Evolutionary conservation across 345 rosid genomes (phyloP), one percentile per base, ranked within the genome.

Genomic region (Corchorus capsularis): DNA sequence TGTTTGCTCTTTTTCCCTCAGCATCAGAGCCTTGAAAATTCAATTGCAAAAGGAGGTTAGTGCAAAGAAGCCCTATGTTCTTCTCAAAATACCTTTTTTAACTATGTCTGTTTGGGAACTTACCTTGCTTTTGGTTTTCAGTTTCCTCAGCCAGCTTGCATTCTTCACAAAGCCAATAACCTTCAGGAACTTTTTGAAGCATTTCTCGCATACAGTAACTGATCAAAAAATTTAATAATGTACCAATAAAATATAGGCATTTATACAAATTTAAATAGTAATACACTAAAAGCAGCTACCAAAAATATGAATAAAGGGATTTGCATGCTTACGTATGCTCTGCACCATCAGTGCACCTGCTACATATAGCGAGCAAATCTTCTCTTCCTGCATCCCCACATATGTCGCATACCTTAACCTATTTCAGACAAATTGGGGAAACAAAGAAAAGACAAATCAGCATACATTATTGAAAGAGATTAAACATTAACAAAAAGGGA

Each of bases 371-470:
- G 45, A 96, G 99, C 83, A 88, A 80, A 86, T 94, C 96, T 87
- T 96, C 99, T 73, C 97, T 93, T 63, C 99, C 99, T 39, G 98
- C 93, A 86, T 96, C 99, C 78, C 98, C 99, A 78, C 99, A 96
- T 65, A 94, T 94, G 84, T 96, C 99, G 76, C 99, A 96, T 62
- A 96, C 99, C 86, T 96, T 96, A 70, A 94, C 99, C 99, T 96
- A 88, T 83, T 81, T 71, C 85, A 82, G 55, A 39, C 54, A 74
- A 75, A 74, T 50, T 62, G 60, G 3, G 7, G 17, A 16, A 50
- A 69, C 16, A 70, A 69, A 34, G 27, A 69, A 53, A 70, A 74
- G 69, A 72, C 67, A 69, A 56, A 73, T 60, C 56, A 59, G 41
- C n/a, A 73, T 37, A 56, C 8, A 8, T 37, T 43, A 74, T 65